These are phyloP conservation scores for Rhododendron henanense DNA, from an alignment of 148 eudicot genomes.

Conservation along the genomic window DNA sequence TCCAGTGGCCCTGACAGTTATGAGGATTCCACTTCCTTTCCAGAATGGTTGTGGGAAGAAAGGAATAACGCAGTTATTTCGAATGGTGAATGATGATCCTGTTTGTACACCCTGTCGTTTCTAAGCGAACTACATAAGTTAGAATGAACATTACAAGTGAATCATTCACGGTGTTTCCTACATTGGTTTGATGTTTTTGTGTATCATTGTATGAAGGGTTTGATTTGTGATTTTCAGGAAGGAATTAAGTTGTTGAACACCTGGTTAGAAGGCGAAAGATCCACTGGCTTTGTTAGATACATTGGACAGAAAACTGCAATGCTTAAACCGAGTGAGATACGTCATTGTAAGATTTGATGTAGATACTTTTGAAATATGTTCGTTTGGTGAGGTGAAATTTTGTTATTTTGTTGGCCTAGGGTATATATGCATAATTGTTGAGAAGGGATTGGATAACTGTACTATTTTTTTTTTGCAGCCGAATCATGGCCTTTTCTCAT, in stretches of 20 bases:
- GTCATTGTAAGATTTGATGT: no score
- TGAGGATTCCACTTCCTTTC: neutral
- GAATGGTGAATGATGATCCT: neutral
- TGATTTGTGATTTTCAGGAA: constrained; percentile 45
- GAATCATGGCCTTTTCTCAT: constrained; percentile 94
- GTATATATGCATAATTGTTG: neutral
- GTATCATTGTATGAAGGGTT: neutral
- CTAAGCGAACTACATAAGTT: neutral
- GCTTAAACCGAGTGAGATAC: no score
- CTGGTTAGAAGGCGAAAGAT: no score
- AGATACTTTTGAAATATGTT: no score
- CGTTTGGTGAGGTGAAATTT: no score
- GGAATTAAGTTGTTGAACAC: constrained; percentile 69
- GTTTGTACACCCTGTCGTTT: neutral
- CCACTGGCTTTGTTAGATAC: no score
- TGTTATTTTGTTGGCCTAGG: no score
- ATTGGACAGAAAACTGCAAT: no score
- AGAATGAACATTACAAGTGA: neutral
- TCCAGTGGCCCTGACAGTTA: no score
- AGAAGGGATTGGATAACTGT: no score
- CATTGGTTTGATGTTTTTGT: neutral
- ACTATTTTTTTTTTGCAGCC: constrained; percentile 34
- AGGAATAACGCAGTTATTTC: neutral
- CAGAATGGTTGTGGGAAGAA: neutral
- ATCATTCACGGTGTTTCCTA: neutral